Evolutionary conservation across 495 filamentous ascomycete species (phyloP).

Genomic region (Neurospora sp.): DNA sequence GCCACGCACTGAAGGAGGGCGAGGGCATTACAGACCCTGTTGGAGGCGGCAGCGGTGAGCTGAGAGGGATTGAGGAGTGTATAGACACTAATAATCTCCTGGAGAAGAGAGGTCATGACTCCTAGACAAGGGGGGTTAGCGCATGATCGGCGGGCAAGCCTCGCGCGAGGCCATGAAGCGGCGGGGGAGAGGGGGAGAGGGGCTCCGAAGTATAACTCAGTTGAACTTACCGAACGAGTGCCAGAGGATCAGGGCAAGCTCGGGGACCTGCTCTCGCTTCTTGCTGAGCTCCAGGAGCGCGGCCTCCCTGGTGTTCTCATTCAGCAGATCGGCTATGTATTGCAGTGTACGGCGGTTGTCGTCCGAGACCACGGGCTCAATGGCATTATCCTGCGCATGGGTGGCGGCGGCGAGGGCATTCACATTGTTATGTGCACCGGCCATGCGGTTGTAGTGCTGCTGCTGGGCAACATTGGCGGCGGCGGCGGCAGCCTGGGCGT

Average conservation of each 20-base stretch:
- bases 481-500: constrained; percentile 51
- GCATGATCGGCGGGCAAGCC: constrained; percentile 1
- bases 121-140: constrained; percentile 40
- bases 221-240: constrained; percentile 81
- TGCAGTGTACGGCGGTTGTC: constrained; percentile 86
- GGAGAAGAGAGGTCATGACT: constrained; percentile 94
- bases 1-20: constrained; percentile 96
- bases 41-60: constrained; percentile 90
- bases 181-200: constrained; percentile 2
- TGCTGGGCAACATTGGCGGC: constrained; percentile 63
- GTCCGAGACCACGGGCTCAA: constrained; percentile 54
- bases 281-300: constrained; percentile 96
- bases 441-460: constrained; percentile 66
- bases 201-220: background rate
- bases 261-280: constrained; percentile 96
- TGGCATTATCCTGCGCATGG: constrained; percentile 49
- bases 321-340: constrained; percentile 89
- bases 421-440: constrained; percentile 48
- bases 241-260: constrained; percentile 94
- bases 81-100: constrained; percentile 99
- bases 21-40: constrained; percentile 95
- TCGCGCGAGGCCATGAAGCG: constrained; percentile 5
- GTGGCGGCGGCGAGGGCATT: constrained; percentile 34
- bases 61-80: constrained; percentile 92
- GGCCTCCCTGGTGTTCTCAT: constrained; percentile 74